These are phyloP conservation scores for Lactifluus piperatus DNA, from an alignment of 768 basidiomycete genomes.

Conservation along the genomic window DNA sequence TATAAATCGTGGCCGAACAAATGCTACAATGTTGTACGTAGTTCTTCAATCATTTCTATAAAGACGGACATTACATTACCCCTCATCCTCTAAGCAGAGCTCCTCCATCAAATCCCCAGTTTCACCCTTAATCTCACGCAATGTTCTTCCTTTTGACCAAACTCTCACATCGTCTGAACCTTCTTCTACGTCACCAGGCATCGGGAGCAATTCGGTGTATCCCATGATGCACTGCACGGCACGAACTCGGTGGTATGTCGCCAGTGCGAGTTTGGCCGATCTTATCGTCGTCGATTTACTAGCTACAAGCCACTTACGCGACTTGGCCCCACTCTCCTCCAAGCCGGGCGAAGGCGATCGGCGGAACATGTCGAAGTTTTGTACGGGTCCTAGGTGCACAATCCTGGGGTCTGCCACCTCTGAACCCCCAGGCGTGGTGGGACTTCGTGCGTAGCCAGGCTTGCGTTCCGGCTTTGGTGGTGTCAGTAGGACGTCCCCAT, in stretches of 20 bases:
- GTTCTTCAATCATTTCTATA: not conserved
- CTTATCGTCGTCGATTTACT: slow-evolving; percentile 30
- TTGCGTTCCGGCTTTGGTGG: slow-evolving; percentile 25
- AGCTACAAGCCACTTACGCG: slow-evolving; percentile 6
- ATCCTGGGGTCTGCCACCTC: slow-evolving; percentile 39
- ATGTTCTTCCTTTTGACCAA: slow-evolving; percentile 24
- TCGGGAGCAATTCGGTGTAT: slow-evolving; percentile 47
- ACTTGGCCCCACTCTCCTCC: slow-evolving; percentile 1
- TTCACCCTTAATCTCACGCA: slow-evolving; percentile 20
- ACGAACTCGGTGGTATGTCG: slow-evolving; percentile 53
- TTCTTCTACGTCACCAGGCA: slow-evolving; percentile 30
- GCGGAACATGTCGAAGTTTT: slow-evolving; percentile 24
- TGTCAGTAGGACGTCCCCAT: slow-evolving; percentile 10
- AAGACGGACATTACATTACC: not conserved
- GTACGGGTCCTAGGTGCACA: slow-evolving; percentile 51
- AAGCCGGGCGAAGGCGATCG: slow-evolving; percentile 6
- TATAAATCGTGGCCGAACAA: not conserved
- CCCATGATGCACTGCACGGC: slow-evolving; percentile 56
- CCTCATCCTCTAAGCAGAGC: slow-evolving; percentile 8
- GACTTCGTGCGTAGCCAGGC: slow-evolving; percentile 36
- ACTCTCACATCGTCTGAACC: slow-evolving; percentile 24
- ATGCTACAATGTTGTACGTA: not conserved
- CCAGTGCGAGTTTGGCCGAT: slow-evolving; percentile 42
- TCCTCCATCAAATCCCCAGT: slow-evolving; percentile 19
- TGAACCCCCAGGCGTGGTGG: slow-evolving; percentile 27